Conservation (phyloP, 192 early-diverging fungal species). For the Coemansia sp. region DNA sequence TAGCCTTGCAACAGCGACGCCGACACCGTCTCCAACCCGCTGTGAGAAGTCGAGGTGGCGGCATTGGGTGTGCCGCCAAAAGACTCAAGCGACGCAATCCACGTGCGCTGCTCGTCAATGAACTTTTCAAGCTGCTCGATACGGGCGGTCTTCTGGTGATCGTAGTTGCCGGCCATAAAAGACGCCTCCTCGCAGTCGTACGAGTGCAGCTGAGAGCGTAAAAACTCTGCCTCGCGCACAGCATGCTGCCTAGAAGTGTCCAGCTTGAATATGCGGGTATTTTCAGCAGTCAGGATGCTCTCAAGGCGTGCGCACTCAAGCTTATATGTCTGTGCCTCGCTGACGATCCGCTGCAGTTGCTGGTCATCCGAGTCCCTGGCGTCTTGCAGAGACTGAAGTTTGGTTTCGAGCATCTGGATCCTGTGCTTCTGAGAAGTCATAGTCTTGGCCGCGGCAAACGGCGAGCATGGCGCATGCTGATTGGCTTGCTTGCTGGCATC, state of each 20-base stretch:
- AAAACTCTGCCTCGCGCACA: conserved; percentile 61
- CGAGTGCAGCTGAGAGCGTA: conserved; percentile 64
- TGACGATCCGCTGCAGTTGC: conserved; percentile 10
- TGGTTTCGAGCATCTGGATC: conserved; percentile 17
- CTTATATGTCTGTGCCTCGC: background rate
- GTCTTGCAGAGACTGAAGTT: conserved; percentile 16
- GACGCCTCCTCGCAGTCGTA: conserved; percentile 44
- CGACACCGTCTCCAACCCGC: conserved; percentile 6
- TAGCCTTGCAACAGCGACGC: conserved; percentile 25
- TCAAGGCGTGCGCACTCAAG: conserved; percentile 14
- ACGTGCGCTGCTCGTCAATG: conserved; percentile 58
- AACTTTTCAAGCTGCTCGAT: conserved; percentile 64
- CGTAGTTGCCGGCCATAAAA: conserved; percentile 57
- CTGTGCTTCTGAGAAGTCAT: conserved; percentile 25
- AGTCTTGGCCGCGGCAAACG: conserved; percentile 27
- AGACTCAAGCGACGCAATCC: conserved; percentile 19
- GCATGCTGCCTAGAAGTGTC: conserved; percentile 57
- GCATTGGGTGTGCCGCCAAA: background rate
- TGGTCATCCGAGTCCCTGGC: background rate
- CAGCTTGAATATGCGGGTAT: conserved; percentile 29
- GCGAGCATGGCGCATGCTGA: conserved; percentile 10
- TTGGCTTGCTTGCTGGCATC: background rate
- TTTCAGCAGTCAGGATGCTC: conserved; percentile 21
- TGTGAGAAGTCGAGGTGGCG: background rate
- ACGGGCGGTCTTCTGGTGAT: conserved; percentile 58